Percentiles rank a stretch among this genome's conserved stretches.
Conservation (phyloP, 2,329 filamentous ascomycete species). For the Epichloe uncinata region DNA sequence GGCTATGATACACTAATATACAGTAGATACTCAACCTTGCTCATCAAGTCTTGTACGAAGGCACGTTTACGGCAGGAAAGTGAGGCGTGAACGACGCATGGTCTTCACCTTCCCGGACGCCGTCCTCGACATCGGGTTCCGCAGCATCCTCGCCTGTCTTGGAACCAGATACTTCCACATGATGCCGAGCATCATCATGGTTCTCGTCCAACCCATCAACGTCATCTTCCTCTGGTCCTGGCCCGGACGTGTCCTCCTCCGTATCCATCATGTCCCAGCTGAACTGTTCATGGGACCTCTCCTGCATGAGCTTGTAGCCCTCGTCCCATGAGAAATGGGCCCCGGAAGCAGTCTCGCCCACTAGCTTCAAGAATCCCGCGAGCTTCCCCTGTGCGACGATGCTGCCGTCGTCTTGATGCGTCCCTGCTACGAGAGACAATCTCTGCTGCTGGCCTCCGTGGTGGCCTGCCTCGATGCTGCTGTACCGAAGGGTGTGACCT, state of each 20-base stretch:
- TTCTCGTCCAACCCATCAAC: background rate
- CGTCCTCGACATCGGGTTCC: too few species aligned
- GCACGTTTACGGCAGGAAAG: background rate
- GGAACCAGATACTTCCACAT: too few species aligned
- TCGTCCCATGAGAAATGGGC: constrained; percentile 22
- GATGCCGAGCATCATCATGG: background rate
- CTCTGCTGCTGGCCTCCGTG: constrained; percentile 39
- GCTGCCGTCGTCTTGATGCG: background rate
- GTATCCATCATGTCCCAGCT: constrained; percentile 15
- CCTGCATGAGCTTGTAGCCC: constrained; percentile 17
- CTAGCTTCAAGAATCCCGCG: constrained; percentile 15
- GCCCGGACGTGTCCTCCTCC: background rate
- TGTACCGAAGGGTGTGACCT: constrained; percentile 35
- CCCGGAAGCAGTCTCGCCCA: constrained; percentile 16
- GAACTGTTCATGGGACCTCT: constrained; percentile 14
- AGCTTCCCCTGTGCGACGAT: background rate
- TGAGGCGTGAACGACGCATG: too few species aligned
- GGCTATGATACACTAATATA: background rate
- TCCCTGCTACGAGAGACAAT: constrained; percentile 25
- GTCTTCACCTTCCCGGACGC: too few species aligned
- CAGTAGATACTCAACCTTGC: background rate
- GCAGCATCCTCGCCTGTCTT: too few species aligned
- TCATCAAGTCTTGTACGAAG: background rate
- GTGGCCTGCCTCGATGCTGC: constrained; percentile 36
- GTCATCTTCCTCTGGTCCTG: background rate